Conservation (phyloP, 768 basidiomycete species). For the Leccinum obscurum region DNA sequence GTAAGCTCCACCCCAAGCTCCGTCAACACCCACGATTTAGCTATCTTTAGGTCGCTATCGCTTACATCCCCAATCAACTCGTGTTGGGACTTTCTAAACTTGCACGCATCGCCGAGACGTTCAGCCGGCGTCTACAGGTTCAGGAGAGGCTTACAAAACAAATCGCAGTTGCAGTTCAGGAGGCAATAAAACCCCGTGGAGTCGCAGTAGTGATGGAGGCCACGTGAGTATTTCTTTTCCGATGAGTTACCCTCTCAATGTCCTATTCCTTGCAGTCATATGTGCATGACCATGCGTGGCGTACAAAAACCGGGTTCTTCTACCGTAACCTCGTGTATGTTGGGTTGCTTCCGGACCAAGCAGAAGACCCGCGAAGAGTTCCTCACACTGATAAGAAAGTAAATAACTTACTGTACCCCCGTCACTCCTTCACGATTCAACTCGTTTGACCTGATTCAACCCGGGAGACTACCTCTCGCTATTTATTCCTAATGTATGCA, state of each 20-base stretch:
- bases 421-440: conserved; percentile 43
- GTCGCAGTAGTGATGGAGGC: conserved; percentile 99
- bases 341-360: conserved; percentile 97
- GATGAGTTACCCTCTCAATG: conserved; percentile 12
- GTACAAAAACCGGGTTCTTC: conserved; percentile 97
- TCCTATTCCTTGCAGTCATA: conserved; percentile 56
- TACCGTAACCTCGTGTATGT: conserved; percentile 96
- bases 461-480: conserved; percentile 25
- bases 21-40: conserved; percentile 21
- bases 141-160: conserved; percentile 98
- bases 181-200: conserved; percentile 95
- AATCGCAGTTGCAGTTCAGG: conserved; percentile 96
- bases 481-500: conserved; percentile 27
- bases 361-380: conserved; percentile 99
- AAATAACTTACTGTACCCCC: conserved; percentile 1
- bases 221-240: conserved; percentile 59
- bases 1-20: conserved; percentile 44
- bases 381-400: conserved; percentile 74
- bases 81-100: conserved; percentile 96
- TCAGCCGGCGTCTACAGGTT: conserved; percentile 92
- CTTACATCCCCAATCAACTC: conserved; percentile 93
- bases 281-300: conserved; percentile 99
- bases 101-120: conserved; percentile 95
- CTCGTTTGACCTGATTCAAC: conserved; percentile 42
- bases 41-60: conserved; percentile 82